phyloP scores from a whole-genome alignment of 2,329 filamentous ascomycete species.

The Helotiales sp. region DNA sequence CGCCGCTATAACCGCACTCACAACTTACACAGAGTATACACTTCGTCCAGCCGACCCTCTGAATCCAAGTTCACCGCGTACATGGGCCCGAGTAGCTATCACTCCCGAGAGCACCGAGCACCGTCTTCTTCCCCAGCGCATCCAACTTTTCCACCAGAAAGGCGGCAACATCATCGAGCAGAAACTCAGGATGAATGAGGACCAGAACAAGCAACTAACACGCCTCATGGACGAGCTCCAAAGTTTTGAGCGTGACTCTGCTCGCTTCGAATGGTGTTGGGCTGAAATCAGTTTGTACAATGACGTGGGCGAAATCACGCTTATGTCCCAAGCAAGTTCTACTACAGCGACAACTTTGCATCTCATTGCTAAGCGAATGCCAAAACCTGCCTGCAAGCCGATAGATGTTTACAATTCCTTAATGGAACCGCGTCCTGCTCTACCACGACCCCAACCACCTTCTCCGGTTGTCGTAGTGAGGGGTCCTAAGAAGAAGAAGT shows the following conservation, averaged over 20 bases:
- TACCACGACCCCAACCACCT: neutral
- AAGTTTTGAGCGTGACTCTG: slow-evolving; percentile 24
- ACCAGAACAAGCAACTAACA: slow-evolving; percentile 32
- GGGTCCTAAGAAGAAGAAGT: slow-evolving; percentile 15
- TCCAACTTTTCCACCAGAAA: slow-evolving; percentile 15
- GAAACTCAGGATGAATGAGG: slow-evolving; percentile 31
- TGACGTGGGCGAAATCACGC: slow-evolving; percentile 15
- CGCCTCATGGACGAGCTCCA: slow-evolving; percentile 34
- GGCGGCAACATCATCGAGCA: slow-evolving; percentile 28
- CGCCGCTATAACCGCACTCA: slow-evolving; percentile 26
- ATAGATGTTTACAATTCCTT: slow-evolving; percentile 23
- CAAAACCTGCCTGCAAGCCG: slow-evolving; percentile 22
- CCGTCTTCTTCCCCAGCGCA: slow-evolving; percentile 12
- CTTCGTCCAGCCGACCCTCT: slow-evolving; percentile 23
- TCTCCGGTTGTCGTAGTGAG: neutral
- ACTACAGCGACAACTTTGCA: slow-evolving; percentile 27
- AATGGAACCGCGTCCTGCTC: slow-evolving; percentile 15
- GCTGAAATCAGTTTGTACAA: slow-evolving; percentile 30
- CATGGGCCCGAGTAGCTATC: slow-evolving; percentile 27
- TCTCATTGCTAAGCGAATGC: slow-evolving; percentile 29
- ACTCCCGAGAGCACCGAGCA: slow-evolving; percentile 24
- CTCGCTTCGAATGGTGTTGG: slow-evolving; percentile 36
- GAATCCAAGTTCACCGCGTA: neutral
- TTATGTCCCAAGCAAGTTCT: neutral
- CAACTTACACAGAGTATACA: slow-evolving; percentile 33